Conservation (phyloP, 2,329 filamentous ascomycete species). For the Sphaerulina musiva region DNA sequence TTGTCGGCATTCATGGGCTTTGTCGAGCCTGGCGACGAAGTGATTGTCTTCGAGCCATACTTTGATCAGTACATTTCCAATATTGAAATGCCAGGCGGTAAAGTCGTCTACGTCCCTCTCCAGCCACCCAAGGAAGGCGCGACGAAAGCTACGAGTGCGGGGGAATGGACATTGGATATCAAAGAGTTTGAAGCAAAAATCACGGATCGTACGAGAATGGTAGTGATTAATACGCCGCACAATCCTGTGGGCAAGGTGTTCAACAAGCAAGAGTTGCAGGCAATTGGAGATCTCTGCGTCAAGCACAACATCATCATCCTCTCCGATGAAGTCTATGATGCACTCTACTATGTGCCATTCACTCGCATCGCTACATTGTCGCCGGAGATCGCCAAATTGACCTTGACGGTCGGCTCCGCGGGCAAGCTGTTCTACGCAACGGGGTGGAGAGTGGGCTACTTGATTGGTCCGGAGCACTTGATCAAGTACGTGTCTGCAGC, state of each 20-base stretch:
- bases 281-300: constrained; percentile 80
- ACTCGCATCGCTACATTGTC: constrained; percentile 86
- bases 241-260: constrained; percentile 98
- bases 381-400: constrained; percentile 79
- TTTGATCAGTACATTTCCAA: constrained; percentile 99
- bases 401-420: constrained; percentile 87
- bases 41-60: constrained; percentile 97
- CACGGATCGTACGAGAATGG: constrained; percentile 86
- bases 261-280: constrained; percentile 71
- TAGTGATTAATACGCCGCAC: constrained; percentile 82
- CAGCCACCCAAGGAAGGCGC: constrained; percentile 78
- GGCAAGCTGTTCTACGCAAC: constrained; percentile 99
- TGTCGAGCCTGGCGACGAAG: constrained; percentile 87
- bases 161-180: constrained; percentile 84
- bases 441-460: constrained; percentile 92
- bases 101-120: constrained; percentile 90
- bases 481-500: constrained; percentile 89
- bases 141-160: constrained; percentile 71
- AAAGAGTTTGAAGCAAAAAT: constrained; percentile 73
- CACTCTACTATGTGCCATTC: constrained; percentile 90
- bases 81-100: constrained; percentile 96
- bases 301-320: constrained; percentile 85
- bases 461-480: constrained; percentile 81
- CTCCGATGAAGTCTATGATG: constrained; percentile 69
- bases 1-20: constrained; percentile 97